Conservation (phyloP, 2,329 filamentous ascomycete species). For the Chrysoporthe deuterocubensis region DNA sequence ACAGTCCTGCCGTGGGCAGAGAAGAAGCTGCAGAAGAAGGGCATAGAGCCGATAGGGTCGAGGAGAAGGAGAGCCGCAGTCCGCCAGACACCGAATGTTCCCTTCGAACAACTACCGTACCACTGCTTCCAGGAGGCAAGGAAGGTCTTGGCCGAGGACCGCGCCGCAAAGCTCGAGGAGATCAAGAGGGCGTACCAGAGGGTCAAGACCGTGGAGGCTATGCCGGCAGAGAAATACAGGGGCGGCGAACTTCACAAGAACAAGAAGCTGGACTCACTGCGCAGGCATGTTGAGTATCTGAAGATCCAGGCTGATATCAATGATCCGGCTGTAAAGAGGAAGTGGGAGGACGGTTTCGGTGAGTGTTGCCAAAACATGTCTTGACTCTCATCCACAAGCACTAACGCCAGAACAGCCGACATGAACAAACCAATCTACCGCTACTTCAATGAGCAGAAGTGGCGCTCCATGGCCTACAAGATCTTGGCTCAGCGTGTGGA, state of each 20-base stretch:
- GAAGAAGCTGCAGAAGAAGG: conserved; percentile 68
- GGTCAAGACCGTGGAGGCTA: conserved; percentile 69
- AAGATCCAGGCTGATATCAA: conserved; percentile 95
- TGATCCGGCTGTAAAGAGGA: conserved; percentile 90
- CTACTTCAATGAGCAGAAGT: conserved; percentile 83
- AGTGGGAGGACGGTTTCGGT: conserved; percentile 92
- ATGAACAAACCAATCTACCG: conserved; percentile 98
- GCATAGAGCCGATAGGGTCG: conserved; percentile 77
- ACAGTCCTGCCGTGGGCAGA: conserved; percentile 68
- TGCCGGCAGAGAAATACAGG: conserved; percentile 58
- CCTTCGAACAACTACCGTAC: conserved; percentile 93
- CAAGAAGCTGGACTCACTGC: conserved; percentile 70
- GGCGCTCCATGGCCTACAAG: conserved; percentile 80
- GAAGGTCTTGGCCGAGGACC: conserved; percentile 78
- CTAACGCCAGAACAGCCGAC: conserved; percentile 64
- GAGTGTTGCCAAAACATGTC: conserved; percentile 37
- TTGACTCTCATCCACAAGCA: conserved; percentile 19
- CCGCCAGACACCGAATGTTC: conserved; percentile 66
- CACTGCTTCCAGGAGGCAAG: conserved; percentile 98
- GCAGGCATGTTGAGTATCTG: conserved; percentile 72
- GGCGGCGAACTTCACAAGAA: conserved; percentile 70
- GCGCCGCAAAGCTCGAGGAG: conserved; percentile 76
- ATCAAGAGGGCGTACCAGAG: conserved; percentile 70
- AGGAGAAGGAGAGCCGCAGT: conserved; percentile 79
- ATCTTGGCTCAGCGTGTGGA: conserved; percentile 83